These are phyloP conservation scores for Apostasia ramifera DNA, from an alignment of 106 monocot species.

Conservation along the genomic window DNA sequence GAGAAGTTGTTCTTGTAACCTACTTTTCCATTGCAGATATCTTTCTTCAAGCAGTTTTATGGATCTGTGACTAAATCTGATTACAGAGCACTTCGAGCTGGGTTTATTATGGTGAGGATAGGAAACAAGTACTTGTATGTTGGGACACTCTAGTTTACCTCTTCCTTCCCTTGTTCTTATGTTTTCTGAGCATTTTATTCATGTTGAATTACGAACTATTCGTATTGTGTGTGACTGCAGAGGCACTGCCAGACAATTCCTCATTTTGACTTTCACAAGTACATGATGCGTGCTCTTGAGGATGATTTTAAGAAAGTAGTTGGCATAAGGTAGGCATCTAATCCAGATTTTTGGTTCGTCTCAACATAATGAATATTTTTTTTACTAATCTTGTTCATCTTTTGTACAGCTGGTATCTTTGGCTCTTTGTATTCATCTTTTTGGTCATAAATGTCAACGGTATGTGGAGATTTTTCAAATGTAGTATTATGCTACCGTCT, in stretches of 20 bases:
- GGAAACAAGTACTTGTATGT: no score
- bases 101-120: conserved; percentile 42
- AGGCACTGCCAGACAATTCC: conserved; percentile 31
- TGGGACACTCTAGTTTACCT: neutral
- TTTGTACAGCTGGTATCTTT: conserved; percentile 63
- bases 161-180: neutral
- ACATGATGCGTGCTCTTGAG: conserved; percentile 54
- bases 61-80: conserved; percentile 51
- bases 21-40: conserved; percentile 25
- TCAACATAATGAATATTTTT: neutral
- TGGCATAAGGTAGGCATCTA: conserved; percentile 34
- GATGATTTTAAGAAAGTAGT: conserved; percentile 57
- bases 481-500: neutral
- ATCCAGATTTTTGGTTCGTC: neutral
- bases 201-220: neutral
- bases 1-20: neutral
- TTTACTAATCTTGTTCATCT: neutral
- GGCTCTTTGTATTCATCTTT: conserved; percentile 66
- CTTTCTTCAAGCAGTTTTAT: conserved; percentile 62
- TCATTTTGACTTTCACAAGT: conserved; percentile 58
- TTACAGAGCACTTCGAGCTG: conserved; percentile 43
- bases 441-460: conserved; percentile 57
- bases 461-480: conserved; percentile 10
- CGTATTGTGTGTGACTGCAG: conserved; percentile 10
- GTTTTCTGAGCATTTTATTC: neutral